Conservation (phyloP, 768 basidiomycete genomes). For the Tylopilus intermedius region DNA sequence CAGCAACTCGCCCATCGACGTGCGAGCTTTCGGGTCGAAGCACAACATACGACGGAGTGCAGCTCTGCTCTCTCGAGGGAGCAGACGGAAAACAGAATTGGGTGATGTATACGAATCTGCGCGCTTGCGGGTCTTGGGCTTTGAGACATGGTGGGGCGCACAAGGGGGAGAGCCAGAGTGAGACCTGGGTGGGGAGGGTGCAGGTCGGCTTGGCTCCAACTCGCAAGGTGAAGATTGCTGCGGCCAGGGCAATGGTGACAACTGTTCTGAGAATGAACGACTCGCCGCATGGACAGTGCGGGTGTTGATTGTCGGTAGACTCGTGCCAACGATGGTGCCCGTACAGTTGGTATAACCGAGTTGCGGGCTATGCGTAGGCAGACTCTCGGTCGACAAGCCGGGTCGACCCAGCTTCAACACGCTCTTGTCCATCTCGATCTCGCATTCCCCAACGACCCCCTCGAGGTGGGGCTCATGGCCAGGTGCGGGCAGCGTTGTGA, state of each 20-base stretch:
- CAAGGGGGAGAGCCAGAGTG: conserved; percentile 6
- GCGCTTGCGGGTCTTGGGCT: conserved; percentile 35
- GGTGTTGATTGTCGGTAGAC: conserved; percentile 4
- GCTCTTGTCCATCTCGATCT: conserved; percentile 59
- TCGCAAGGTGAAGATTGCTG: conserved; percentile 18
- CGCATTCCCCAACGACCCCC: conserved; percentile 1
- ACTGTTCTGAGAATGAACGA: conserved; percentile 3
- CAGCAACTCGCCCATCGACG: conserved; percentile 88
- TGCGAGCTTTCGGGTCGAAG: conserved; percentile 82
- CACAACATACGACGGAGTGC: conserved; percentile 92
- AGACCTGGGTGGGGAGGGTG: conserved; percentile 19
- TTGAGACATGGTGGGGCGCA: conserved; percentile 23
- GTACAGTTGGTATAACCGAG: not conserved
- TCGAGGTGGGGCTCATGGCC: conserved; percentile 3
- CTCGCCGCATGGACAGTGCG: not conserved
- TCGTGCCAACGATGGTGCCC: not conserved
- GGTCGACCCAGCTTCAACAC: conserved; percentile 75
- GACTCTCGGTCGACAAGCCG: conserved; percentile 68
- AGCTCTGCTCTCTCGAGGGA: conserved; percentile 88
- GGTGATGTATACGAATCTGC: conserved; percentile 25
- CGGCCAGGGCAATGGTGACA: not conserved
- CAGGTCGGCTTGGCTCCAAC: conserved; percentile 22
- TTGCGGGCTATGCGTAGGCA: conserved; percentile 31
- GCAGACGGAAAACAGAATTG: conserved; percentile 92
- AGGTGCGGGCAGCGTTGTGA: conserved; percentile 32